Evolutionary conservation across 2,329 filamentous ascomycete species (phyloP).

Genomic region (Apiospora rasikravindrae): DNA sequence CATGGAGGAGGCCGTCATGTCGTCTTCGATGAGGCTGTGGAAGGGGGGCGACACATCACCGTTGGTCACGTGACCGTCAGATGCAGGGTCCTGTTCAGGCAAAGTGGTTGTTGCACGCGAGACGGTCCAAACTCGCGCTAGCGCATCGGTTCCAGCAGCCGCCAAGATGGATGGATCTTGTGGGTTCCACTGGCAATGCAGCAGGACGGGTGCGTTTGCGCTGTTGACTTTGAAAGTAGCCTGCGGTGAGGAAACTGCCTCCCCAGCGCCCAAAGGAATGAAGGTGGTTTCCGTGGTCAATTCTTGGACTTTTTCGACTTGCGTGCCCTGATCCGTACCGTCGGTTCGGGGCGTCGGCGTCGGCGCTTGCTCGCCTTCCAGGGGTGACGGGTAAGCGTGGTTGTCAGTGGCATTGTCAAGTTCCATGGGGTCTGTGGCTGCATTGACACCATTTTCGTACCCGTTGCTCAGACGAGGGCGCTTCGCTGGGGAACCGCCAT

Average conservation of each 20-base stretch:
- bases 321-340: conserved; percentile 67
- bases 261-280: conserved; percentile 55
- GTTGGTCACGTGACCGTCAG: conserved; percentile 50
- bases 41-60: conserved; percentile 45
- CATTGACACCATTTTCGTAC: conserved; percentile 49
- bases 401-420: conserved; percentile 62
- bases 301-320: conserved; percentile 68
- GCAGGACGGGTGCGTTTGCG: conserved; percentile 64
- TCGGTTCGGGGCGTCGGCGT: conserved; percentile 62
- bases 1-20: conserved; percentile 55
- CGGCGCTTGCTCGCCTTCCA: conserved; percentile 61
- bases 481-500: conserved; percentile 64
- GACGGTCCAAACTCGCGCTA: conserved; percentile 72
- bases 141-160: conserved; percentile 71
- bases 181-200: conserved; percentile 74
- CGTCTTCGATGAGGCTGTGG: conserved; percentile 57
- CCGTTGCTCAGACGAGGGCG: conserved; percentile 66
- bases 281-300: conserved; percentile 65
- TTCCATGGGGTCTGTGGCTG: conserved; percentile 63
- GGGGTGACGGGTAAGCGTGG: conserved; percentile 69
- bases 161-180: conserved; percentile 68
- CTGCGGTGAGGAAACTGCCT: conserved; percentile 44
- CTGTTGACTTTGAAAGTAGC: conserved; percentile 40
- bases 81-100: conserved; percentile 48
- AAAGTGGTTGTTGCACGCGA: conserved; percentile 57